Evolutionary conservation across 495 filamentous ascomycete genomes (phyloP).

Genomic region (Aspergillus conjunctus): DNA sequence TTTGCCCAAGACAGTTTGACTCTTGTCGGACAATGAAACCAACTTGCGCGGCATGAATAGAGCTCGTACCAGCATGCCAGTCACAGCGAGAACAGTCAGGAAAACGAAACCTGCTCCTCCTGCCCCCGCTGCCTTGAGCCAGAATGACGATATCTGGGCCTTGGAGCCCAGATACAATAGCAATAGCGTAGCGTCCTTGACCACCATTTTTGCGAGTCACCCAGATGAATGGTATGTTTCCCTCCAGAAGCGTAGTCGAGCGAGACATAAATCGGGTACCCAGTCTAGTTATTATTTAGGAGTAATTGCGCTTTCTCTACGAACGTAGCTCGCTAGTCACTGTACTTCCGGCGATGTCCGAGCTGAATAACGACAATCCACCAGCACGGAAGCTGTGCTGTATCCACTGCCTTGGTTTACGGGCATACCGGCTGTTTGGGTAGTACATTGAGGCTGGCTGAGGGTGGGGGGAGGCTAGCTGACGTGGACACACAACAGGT

Average conservation of each 20-base stretch:
- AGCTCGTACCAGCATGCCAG: constrained; percentile 2
- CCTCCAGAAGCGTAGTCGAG: neutral
- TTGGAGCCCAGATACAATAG: constrained; percentile 9
- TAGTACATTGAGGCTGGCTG: neutral
- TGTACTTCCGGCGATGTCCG: neutral
- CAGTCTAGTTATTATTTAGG: neutral
- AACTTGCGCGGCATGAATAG: constrained; percentile 10
- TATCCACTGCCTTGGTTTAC: neutral
- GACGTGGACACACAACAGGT: neutral
- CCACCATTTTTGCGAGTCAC: constrained; percentile 2
- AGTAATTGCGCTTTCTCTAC: too few species aligned
- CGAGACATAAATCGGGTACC: neutral
- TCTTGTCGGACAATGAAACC: constrained; percentile 13
- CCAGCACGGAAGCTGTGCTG: neutral
- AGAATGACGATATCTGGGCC: constrained; percentile 11
- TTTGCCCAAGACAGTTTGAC: constrained; percentile 19
- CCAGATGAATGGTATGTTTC: neutral
- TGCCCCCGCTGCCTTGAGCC: neutral
- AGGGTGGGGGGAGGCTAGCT: neutral
- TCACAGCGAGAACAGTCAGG: neutral
- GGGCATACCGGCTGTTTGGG: constrained; percentile 1
- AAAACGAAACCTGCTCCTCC: neutral
- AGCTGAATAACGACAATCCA: neutral
- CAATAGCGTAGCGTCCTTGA: constrained; percentile 5
- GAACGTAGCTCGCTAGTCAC: neutral